Base-by-base conservation (phyloP, 2,329 filamentous ascomycete species). In the Clonostachys rosea region DNA sequence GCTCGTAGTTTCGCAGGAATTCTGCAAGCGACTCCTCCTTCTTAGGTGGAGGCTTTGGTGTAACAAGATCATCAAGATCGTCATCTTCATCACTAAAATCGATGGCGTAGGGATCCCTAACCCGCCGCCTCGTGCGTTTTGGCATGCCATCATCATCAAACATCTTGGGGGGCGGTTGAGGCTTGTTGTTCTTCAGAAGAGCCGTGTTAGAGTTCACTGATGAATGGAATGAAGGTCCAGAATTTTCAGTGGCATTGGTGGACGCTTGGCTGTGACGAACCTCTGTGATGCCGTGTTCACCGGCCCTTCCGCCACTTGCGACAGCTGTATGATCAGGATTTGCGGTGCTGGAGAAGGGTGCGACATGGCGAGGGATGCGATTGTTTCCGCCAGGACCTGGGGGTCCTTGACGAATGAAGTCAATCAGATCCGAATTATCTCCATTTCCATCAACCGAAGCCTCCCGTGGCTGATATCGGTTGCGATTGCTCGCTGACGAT, bases 81-180 rank as follows among this genome's bases (percentile, higher is more conserved):
- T 84, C 74, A 5, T 84, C 84, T 46, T 87, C 81, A 47, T 89
- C 86, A 56, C 84, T 87, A 33, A 83, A 73, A 59, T 96, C 91
- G 52, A 97, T 89, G n/a, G 91, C 89, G 55, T 97, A 97, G 0
- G 92, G 94, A 58, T 99, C 94, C 48, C 81, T 87, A 45, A 91
- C 82, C 30, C 89, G 83, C 42, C 86, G 81, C 41, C 86, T 88
- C 59, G 88, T 95, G 46, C 87, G 81, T 56, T 81, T 79, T 6
- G 89, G 86, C 61, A 83, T 76, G 59, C 74, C 74, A 43, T 78
- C 71, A 2, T 74, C 74, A 3, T 78, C 73, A 30, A 74, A 74
- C 51, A 75, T 70, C 45, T 67, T 64, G 53, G 13, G 44, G 47
- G 6, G 50, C 51, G 36, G 57, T 39, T 6, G 53, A 43, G 55